These are phyloP conservation scores for Xylariomycetidae sp. DNA, from an alignment of 2,329 filamentous ascomycete genomes.

Conservation along the genomic window DNA sequence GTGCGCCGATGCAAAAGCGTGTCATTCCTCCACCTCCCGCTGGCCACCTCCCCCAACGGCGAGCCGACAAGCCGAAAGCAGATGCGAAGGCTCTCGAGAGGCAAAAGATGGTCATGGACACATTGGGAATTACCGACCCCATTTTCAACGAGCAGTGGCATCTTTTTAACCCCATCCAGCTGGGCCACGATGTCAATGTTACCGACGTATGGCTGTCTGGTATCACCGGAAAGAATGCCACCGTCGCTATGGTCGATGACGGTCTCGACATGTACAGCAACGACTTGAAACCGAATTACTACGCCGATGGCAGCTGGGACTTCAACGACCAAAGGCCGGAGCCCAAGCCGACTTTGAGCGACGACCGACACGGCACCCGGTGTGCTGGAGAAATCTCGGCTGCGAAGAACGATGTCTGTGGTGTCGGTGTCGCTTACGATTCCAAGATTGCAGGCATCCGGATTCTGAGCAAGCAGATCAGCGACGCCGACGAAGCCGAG, in stretches of 20 bases:
- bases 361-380: slow-evolving; percentile 87
- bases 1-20: slow-evolving; percentile 50
- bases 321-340: slow-evolving; percentile 83
- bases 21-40: slow-evolving; percentile 36
- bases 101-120: slow-evolving; percentile 56
- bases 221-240: slow-evolving; percentile 83
- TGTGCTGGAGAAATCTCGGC: slow-evolving; percentile 94
- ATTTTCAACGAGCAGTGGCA: slow-evolving; percentile 97
- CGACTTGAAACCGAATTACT: slow-evolving; percentile 91
- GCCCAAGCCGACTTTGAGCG: slow-evolving; percentile 74
- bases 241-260: slow-evolving; percentile 92
- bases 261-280: slow-evolving; percentile 93
- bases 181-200: slow-evolving; percentile 94
- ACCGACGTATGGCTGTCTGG: slow-evolving; percentile 88
- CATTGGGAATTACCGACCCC: slow-evolving; percentile 77
- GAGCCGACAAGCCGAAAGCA: slow-evolving; percentile 18
- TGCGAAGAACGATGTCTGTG: slow-evolving; percentile 87
- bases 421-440: slow-evolving; percentile 92
- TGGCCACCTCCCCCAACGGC: slow-evolving; percentile 18
- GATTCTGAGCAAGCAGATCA: slow-evolving; percentile 86
- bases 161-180: slow-evolving; percentile 74
- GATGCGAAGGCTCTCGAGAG: slow-evolving; percentile 46
- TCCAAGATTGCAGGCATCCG: slow-evolving; percentile 86
- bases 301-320: slow-evolving; percentile 86
- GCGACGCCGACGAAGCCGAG: slow-evolving; percentile 85